Evolutionary conservation across 2,329 filamentous ascomycete species (phyloP).

Genomic region (Eutypella sp.): DNA sequence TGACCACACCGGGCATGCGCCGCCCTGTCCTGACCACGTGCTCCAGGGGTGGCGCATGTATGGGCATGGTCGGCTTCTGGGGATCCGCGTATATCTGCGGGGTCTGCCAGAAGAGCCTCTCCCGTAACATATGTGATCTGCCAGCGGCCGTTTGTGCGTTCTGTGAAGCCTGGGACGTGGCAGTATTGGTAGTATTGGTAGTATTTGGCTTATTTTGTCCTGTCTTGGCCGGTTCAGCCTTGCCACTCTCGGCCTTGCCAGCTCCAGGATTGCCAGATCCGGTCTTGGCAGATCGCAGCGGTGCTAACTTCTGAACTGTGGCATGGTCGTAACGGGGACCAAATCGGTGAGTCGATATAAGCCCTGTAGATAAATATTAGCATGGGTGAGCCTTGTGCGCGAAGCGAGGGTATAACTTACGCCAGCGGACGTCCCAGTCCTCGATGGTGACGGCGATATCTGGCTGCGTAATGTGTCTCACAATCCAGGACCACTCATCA

Average conservation of each 20-base stretch:
- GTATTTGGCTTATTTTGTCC: not conserved
- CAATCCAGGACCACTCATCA: slow-evolving; percentile 21
- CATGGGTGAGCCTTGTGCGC: not conserved
- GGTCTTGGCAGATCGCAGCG: not conserved
- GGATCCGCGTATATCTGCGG: slow-evolving; percentile 26
- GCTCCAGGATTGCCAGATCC: not conserved
- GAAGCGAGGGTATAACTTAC: slow-evolving; percentile 12
- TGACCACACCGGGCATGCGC: slow-evolving; percentile 31
- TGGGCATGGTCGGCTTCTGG: slow-evolving; percentile 29
- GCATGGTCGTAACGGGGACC: not conserved
- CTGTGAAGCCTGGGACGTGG: not conserved
- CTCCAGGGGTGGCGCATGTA: slow-evolving; percentile 31
- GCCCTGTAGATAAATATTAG: not conserved
- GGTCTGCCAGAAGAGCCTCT: slow-evolving; percentile 19
- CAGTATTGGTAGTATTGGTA: no score
- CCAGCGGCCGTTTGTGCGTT: no score
- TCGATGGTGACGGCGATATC: slow-evolving; percentile 12
- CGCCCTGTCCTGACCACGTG: slow-evolving; percentile 29
- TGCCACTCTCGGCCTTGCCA: not conserved
- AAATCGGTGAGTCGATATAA: not conserved
- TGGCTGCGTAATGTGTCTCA: slow-evolving; percentile 19
- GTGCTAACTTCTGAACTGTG: not conserved
- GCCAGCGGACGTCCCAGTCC: slow-evolving; percentile 14
- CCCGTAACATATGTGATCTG: not conserved
- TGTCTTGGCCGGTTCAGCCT: not conserved